Evolutionary conservation across 2,329 filamentous ascomycete genomes (phyloP).

Genomic region (Lecanicillium sp.): DNA sequence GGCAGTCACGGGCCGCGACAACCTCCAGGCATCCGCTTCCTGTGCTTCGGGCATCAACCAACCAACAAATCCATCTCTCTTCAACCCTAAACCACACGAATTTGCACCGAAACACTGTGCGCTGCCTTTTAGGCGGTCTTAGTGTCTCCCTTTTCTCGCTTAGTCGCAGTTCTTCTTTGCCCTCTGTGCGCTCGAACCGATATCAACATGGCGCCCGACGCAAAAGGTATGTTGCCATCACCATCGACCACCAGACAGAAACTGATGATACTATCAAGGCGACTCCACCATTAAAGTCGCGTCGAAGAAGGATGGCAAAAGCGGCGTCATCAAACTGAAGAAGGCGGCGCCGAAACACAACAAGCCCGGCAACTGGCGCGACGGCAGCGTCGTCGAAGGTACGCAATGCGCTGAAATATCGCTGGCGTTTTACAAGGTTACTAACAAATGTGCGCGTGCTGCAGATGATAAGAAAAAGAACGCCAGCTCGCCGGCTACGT

Average conservation of each 20-base stretch:
- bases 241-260: background rate
- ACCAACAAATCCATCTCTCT: constrained; percentile 2
- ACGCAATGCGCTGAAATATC: constrained; percentile 15
- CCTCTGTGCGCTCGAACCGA: no score
- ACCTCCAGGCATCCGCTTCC: no score
- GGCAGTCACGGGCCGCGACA: background rate
- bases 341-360: constrained; percentile 52
- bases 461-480: constrained; percentile 48
- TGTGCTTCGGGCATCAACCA: background rate
- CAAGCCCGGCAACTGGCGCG: constrained; percentile 64
- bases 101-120: background rate
- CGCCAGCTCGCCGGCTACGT: constrained; percentile 30
- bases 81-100: background rate
- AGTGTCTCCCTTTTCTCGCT: background rate
- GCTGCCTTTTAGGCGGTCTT: background rate
- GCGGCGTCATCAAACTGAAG: constrained; percentile 53
- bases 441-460: constrained; percentile 4
- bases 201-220: constrained; percentile 8
- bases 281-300: constrained; percentile 37
- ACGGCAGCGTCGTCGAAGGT: constrained; percentile 57
- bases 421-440: background rate
- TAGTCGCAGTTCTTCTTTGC: no score
- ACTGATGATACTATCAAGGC: constrained; percentile 1
- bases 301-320: constrained; percentile 45
- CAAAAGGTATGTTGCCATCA: constrained; percentile 6